Conservation (phyloP, 495 filamentous ascomycete genomes). For the Poronia punctata region DNA sequence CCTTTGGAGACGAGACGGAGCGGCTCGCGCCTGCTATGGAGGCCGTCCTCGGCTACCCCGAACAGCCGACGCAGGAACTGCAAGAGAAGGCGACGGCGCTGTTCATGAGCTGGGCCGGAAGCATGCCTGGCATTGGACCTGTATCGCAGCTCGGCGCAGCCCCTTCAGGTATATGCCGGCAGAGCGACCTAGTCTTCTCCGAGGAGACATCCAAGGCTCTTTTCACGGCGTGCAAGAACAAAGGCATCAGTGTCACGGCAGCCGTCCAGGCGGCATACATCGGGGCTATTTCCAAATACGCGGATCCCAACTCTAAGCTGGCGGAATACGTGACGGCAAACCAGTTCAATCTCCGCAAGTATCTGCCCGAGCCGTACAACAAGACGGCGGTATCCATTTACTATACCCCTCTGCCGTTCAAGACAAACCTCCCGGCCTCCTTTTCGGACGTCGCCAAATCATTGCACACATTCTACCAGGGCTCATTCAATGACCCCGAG, state of each 20-base stretch:
- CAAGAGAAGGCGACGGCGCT: conserved; percentile 8
- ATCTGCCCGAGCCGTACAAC: conserved; percentile 14
- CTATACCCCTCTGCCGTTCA: conserved; percentile 12
- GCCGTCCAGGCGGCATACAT: conserved; percentile 16
- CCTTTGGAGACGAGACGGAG: conserved; percentile 14
- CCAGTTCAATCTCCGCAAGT: conserved; percentile 16
- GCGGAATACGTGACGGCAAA: conserved; percentile 14
- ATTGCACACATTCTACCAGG: conserved; percentile 11
- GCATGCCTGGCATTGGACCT: conserved; percentile 14
- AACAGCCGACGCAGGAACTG: conserved; percentile 10
- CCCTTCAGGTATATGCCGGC: conserved; percentile 8
- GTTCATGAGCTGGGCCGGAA: conserved; percentile 12
- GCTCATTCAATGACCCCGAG: conserved; percentile 11
- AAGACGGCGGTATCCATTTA: conserved; percentile 12
- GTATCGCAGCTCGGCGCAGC: conserved; percentile 8
- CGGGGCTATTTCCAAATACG: conserved; percentile 8
- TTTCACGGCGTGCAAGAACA: conserved; percentile 8
- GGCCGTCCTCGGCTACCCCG: conserved; percentile 8
- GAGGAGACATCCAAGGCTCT: conserved; percentile 8
- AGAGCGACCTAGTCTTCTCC: conserved; percentile 11
- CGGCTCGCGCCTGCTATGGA: conserved; percentile 11
- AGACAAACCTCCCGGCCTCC: conserved; percentile 10
- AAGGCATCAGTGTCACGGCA: conserved; percentile 4
- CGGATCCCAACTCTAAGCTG: conserved; percentile 13
- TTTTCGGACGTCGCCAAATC: conserved; percentile 13